These are phyloP conservation scores for Wickerhamiella sorbophila DNA, from an alignment of 805 yeast species.

Conservation along the genomic window DNA sequence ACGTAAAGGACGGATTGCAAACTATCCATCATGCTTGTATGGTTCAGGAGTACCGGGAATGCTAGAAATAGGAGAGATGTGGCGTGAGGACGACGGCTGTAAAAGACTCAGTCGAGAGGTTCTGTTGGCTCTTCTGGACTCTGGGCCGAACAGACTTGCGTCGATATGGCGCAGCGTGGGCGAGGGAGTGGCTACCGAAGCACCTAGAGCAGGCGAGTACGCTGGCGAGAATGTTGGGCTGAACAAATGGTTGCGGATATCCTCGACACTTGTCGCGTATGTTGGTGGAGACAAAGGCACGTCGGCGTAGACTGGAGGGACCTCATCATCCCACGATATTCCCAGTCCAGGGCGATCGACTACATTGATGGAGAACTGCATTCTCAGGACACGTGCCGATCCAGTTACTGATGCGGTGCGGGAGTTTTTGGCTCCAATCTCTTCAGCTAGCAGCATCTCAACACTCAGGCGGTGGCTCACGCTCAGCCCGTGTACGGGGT, in stretches of 20 bases:
- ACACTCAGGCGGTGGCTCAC: constrained; percentile 66
- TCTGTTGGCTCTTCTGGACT: constrained; percentile 5
- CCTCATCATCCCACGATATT: constrained; percentile 97
- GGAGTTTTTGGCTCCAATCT: constrained; percentile 25
- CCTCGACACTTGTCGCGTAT: constrained; percentile 32
- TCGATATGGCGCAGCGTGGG: constrained; percentile 20
- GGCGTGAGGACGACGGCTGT: too few species aligned
- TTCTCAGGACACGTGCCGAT: constrained; percentile 82
- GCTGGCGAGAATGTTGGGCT: constrained; percentile 16
- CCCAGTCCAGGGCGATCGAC: constrained; percentile 93
- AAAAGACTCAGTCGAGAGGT: too few species aligned
- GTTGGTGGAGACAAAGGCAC: constrained; percentile 83
- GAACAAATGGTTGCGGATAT: constrained; percentile 14
- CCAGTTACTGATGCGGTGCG: constrained; percentile 46
- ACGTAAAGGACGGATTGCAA: too few species aligned
- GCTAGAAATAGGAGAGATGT: too few species aligned
- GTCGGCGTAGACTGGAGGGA: constrained; percentile 89
- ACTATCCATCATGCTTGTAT: too few species aligned
- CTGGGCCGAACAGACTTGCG: constrained; percentile 17
- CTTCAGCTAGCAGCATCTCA: constrained; percentile 93
- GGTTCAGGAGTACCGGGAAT: too few species aligned
- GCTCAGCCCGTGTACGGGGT: constrained; percentile 61
- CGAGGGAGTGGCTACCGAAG: constrained; percentile 8
- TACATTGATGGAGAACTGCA: constrained; percentile 77
- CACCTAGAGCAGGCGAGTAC: not conserved